Conservation (phyloP, 2,329 filamentous ascomycete genomes). For the Claviceps sp. region DNA sequence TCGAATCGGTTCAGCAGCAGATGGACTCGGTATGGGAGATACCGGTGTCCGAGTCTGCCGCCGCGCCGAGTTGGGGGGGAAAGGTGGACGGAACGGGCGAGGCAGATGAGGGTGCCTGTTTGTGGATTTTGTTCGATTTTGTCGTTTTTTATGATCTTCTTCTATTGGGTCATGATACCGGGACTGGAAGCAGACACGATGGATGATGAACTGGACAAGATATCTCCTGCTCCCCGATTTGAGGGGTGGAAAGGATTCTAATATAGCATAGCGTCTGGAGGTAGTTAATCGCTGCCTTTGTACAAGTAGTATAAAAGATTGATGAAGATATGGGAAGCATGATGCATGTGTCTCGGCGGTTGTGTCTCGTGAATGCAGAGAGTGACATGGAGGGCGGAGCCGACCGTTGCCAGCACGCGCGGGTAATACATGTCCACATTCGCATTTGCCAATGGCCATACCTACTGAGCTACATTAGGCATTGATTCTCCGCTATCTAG, state of each 20-base stretch:
- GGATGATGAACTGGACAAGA: slow-evolving; percentile 4
- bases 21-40: background rate
- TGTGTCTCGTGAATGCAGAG: too few species aligned
- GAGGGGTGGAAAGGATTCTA: background rate
- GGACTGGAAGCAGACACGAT: background rate
- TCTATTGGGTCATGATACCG: background rate
- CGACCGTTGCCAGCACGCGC: too few species aligned
- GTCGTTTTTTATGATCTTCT: background rate
- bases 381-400: too few species aligned
- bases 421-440: too few species aligned
- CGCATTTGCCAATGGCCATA: too few species aligned
- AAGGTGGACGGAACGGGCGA: background rate
- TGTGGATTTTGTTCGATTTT: background rate
- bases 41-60: background rate
- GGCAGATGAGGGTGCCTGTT: background rate
- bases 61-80: background rate
- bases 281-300: slow-evolving; percentile 5
- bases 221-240: background rate
- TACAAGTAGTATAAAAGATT: background rate
- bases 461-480: too few species aligned
- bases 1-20: background rate
- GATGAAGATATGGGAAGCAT: background rate
- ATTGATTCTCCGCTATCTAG: too few species aligned
- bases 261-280: slow-evolving; percentile 4
- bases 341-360: too few species aligned